phyloP scores from a whole-genome alignment of 345 rosid species.

The Draba incana region DNA sequence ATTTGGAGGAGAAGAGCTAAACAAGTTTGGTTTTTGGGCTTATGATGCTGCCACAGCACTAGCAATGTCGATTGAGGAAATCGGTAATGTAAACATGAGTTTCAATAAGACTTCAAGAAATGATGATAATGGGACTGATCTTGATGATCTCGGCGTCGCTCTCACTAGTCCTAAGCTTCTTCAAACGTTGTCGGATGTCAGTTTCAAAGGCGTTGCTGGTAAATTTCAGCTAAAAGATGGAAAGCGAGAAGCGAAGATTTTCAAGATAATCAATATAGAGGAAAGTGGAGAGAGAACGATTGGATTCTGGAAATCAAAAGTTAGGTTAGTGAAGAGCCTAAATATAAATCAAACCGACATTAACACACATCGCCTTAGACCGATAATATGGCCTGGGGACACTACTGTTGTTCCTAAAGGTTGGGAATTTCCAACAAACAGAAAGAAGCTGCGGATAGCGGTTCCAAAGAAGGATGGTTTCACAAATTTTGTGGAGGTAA shows the following conservation, averaged over 20 bases:
- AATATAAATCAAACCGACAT: background rate
- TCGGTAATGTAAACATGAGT: conserved; percentile 25
- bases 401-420: conserved; percentile 45
- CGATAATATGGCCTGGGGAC: conserved; percentile 42
- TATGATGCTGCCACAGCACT: conserved; percentile 60
- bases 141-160: conserved; percentile 48
- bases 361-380: conserved; percentile 20
- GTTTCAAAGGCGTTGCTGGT: conserved; percentile 53
- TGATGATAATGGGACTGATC: conserved; percentile 36
- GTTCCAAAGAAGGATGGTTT: conserved; percentile 56
- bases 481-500: conserved; percentile 46
- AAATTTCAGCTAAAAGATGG: conserved; percentile 46
- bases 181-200: conserved; percentile 38
- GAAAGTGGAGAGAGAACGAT: conserved; percentile 43
- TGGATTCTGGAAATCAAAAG: conserved; percentile 55
- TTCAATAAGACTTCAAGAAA: conserved; percentile 30
- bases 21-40: conserved; percentile 49
- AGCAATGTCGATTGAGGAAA: conserved; percentile 54
- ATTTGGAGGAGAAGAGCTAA: conserved; percentile 35
- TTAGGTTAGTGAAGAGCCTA: conserved; percentile 38
- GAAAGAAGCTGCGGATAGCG: conserved; percentile 48
- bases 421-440: conserved; percentile 51
- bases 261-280: conserved; percentile 54
- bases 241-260: conserved; percentile 39
- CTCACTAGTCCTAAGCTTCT: conserved; percentile 48